A percentile compares a stretch with the other conserved stretches of the same genome.
Evolutionary conservation across 352 stramenopile genomes (phyloP).

Genomic region (Halophytophthora batemanensis): DNA sequence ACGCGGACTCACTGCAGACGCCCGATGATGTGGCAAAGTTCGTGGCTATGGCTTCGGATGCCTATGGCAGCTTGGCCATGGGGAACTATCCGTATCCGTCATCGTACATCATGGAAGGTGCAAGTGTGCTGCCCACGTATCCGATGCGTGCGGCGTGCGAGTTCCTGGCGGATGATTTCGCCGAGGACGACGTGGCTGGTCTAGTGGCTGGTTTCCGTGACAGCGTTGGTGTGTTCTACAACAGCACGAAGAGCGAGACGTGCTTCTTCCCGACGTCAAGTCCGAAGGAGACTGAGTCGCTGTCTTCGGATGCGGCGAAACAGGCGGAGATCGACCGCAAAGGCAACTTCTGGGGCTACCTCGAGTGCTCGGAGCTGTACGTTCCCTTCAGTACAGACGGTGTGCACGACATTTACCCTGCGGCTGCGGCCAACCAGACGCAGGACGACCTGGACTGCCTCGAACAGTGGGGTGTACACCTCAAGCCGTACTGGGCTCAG

Average conservation of each 20-base stretch:
- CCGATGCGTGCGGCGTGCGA: constrained; percentile 87
- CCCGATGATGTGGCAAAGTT: constrained; percentile 47
- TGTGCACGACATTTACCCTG: constrained; percentile 88
- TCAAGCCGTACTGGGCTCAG: constrained; percentile 62
- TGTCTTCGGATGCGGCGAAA: constrained; percentile 13
- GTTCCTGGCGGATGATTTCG: constrained; percentile 43
- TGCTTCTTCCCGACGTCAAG: constrained; percentile 55
- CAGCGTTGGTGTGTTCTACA: constrained; percentile 72
- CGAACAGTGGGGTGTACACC: constrained; percentile 54
- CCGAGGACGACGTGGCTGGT: constrained; percentile 19
- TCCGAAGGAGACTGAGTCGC: constrained; percentile 47
- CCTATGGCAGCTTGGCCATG: constrained; percentile 94
- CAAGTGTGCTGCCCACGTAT: constrained; percentile 85
- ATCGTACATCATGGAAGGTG: constrained; percentile 92
- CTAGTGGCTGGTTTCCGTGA: constrained; percentile 57
- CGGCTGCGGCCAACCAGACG: constrained; percentile 57
- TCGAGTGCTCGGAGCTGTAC: constrained; percentile 79
- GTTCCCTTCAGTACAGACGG: constrained; percentile 62
- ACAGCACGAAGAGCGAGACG: constrained; percentile 50
- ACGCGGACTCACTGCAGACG: constrained; percentile 35
- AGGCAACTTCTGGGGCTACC: constrained; percentile 72
- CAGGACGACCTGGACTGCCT: constrained; percentile 63
- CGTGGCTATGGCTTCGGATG: constrained; percentile 63
- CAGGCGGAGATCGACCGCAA: no score
- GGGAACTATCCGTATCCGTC: constrained; percentile 96